phyloP scores from a whole-genome alignment of 441 rosid genomes.

The Populus hybrid region DNA sequence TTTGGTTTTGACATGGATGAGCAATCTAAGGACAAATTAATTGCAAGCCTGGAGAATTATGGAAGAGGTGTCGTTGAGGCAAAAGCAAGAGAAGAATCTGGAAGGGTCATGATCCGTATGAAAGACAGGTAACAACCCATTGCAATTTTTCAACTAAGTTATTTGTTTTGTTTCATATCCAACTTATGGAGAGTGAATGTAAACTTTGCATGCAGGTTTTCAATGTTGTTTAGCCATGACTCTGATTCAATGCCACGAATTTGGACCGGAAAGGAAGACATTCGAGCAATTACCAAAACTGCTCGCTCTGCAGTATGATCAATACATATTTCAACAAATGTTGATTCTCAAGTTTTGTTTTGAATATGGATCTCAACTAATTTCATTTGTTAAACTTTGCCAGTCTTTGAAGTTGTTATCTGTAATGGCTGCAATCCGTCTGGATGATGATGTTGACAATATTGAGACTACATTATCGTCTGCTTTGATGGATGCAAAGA shows the following conservation, averaged over 20 bases:
- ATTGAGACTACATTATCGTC: conserved; percentile 61
- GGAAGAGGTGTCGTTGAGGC: conserved; percentile 82
- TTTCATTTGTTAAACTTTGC: conserved; percentile 22
- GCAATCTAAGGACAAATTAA: conserved; percentile 57
- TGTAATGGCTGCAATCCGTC: conserved; percentile 79
- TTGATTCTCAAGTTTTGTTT: neutral
- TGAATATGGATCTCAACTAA: conserved; percentile 14
- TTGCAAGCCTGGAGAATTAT: conserved; percentile 47
- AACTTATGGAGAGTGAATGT: conserved; percentile 8
- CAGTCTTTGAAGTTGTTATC: conserved; percentile 91
- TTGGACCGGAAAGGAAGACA: conserved; percentile 99
- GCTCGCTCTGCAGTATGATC: conserved; percentile 87
- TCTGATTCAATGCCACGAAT: conserved; percentile 99
- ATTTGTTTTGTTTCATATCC: conserved; percentile 11
- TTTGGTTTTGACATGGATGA: conserved; percentile 83
- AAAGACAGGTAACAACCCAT: conserved; percentile 69
- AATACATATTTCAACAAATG: conserved; percentile 15
- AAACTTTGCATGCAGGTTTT: conserved; percentile 57
- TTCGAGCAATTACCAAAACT: conserved; percentile 86
- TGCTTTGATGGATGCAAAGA: conserved; percentile 53
- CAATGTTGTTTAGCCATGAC: conserved; percentile 76
- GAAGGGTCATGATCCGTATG: conserved; percentile 83
- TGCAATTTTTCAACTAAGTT: conserved; percentile 15
- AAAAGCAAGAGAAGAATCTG: conserved; percentile 93
- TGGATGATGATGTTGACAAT: conserved; percentile 69